Percentiles rank a stretch among this genome's conserved stretches.
These are phyloP conservation scores for Cladophialophora chaetospira DNA, from an alignment of 2,329 filamentous ascomycete species.

Conservation along the genomic window DNA sequence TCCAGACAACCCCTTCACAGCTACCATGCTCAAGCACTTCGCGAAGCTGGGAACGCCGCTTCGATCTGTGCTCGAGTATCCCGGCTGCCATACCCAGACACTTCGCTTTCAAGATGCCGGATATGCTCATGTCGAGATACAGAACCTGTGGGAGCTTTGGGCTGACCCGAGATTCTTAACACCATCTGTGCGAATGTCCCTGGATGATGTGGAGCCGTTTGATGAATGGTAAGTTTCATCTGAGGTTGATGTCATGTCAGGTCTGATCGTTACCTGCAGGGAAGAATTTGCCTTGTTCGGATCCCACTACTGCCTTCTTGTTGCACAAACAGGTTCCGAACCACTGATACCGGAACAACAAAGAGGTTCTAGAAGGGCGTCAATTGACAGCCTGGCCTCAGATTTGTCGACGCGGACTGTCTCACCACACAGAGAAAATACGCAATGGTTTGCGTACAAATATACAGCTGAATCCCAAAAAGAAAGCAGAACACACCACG, in stretches of 20 bases:
- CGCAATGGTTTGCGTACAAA: constrained; percentile 33
- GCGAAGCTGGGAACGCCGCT: constrained; percentile 32
- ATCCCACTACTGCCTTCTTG: constrained; percentile 73
- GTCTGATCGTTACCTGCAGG: constrained; percentile 7
- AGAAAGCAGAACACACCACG: constrained; percentile 61
- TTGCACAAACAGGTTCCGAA: constrained; percentile 32
- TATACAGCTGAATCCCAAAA: constrained; percentile 44
- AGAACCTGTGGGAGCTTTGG: constrained; percentile 84
- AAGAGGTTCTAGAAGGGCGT: constrained; percentile 27
- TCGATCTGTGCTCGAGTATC: constrained; percentile 61
- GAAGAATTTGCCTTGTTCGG: constrained; percentile 88
- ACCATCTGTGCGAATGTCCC: constrained; percentile 56
- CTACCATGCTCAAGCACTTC: constrained; percentile 34
- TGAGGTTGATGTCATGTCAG: not conserved
- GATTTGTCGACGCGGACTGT: constrained; percentile 33
- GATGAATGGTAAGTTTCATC: constrained; percentile 71
- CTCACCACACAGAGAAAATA: constrained; percentile 26
- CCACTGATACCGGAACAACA: constrained; percentile 28
- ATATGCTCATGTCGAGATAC: constrained; percentile 64
- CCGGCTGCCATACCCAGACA: constrained; percentile 65
- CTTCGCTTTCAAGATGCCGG: constrained; percentile 68
- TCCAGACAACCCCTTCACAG: constrained; percentile 72
- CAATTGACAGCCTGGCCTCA: constrained; percentile 30
- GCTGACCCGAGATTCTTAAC: constrained; percentile 67
- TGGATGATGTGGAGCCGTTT: constrained; percentile 78